phyloP scores from a whole-genome alignment of 345 rosid species.

The Brassica incana region DNA sequence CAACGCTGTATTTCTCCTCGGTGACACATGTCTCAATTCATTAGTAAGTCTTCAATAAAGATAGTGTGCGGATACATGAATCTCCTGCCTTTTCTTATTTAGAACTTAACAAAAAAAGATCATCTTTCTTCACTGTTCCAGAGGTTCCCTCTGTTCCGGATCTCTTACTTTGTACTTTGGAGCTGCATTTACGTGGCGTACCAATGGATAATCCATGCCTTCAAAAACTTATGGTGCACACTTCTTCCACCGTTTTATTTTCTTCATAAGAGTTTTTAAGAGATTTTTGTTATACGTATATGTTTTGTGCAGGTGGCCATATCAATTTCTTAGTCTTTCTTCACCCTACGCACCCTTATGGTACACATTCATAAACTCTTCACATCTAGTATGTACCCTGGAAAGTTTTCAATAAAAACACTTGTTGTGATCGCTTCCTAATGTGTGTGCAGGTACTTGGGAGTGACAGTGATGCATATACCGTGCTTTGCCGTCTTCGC shows the following conservation, averaged over 20 bases:
- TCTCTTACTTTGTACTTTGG: slow-evolving; percentile 78
- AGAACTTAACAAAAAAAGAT: background rate
- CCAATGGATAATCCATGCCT: slow-evolving; percentile 88
- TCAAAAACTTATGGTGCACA: slow-evolving; percentile 36
- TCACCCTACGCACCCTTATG: slow-evolving; percentile 51
- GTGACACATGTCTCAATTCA: slow-evolving; percentile 69
- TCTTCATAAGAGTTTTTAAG: background rate
- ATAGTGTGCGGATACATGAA: background rate
- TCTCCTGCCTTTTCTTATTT: background rate
- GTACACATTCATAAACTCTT: slow-evolving; percentile 12
- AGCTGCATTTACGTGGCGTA: slow-evolving; percentile 61
- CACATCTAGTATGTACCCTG: background rate
- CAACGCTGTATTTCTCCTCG: slow-evolving; percentile 77
- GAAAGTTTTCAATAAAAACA: background rate
- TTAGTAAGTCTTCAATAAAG: slow-evolving; percentile 49
- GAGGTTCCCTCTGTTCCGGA: slow-evolving; percentile 80
- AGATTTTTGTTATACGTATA: background rate
- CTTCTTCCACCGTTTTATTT: slow-evolving; percentile 3
- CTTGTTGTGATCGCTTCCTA: background rate
- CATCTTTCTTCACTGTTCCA: slow-evolving; percentile 38
- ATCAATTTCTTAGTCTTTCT: slow-evolving; percentile 79
- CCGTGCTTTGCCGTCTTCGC: slow-evolving; percentile 73
- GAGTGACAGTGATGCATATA: slow-evolving; percentile 63
- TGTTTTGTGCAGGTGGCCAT: slow-evolving; percentile 81
- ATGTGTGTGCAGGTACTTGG: slow-evolving; percentile 65